Base-by-base conservation (phyloP, 768 basidiomycete genomes). In the Clitopilus passeckerianus region DNA sequence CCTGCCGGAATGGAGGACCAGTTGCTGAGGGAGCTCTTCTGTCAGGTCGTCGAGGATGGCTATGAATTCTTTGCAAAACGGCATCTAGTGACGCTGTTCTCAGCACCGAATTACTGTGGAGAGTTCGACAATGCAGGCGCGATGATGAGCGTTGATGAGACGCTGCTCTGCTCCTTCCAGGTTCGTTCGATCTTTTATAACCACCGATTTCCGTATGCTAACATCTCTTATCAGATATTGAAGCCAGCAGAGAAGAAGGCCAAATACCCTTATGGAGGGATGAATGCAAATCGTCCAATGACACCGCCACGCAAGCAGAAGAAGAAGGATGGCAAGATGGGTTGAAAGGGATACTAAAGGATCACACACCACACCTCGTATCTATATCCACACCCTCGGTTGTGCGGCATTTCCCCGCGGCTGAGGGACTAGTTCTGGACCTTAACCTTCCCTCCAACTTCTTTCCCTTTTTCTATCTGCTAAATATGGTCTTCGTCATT, bases 131-230 rank as follows among this genome's bases (percentile, higher is more conserved):
- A 99, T 73, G 95, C 96, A 4, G 96, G 96, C 35, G 96, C 96
- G 34, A 99, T 99, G 96, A 99, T 98, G 96, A 95, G 92, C 68
- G 96, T 99, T 44, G 96, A 98, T 68, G 96, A 98, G 76, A 97
- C 96, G 8, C 74, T 98, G 64, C 73, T 98, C 64, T 98, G 96
- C 77, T 98, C 95, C 7, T 98, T 98, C 93, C 96, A 98, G 77
- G 94, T 95, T 63, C 60, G 74, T 53, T 35, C 30, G 14, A 0
- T 16, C 24, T 15, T 43, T 37, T 33, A 22, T 34, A 41, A 41
- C 12, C 34, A 44, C 53, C 59, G 10, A 18, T 9, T 4, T n/a
- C 44, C 37, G 5, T 53, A 9, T 24, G 14, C 50, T 34, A 10
- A 58, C 30, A 54, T 46, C 52, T 43, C 23, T 33, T 41, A 34